These are phyloP conservation scores for Pseudoneurospora amorphoporcata DNA, from an alignment of 495 filamentous ascomycete species.

Conservation along the genomic window DNA sequence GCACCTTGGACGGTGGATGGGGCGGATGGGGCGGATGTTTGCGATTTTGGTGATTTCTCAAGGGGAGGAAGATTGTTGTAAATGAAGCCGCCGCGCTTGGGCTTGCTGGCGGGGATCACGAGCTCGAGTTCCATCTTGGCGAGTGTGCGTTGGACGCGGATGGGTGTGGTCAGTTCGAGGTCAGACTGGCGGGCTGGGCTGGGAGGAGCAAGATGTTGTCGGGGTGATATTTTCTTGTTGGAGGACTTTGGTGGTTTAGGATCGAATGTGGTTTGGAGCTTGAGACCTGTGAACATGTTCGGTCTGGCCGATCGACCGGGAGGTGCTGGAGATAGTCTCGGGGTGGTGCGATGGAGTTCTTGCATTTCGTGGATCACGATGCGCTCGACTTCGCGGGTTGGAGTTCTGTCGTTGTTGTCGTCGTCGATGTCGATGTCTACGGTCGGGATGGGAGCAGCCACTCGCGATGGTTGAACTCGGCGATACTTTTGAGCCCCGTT, in stretches of 20 bases:
- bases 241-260: background rate
- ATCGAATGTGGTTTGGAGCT: conserved; percentile 31
- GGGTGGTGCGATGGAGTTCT: conserved; percentile 15
- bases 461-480: background rate
- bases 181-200: background rate
- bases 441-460: background rate
- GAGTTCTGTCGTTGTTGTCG: background rate
- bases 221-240: background rate
- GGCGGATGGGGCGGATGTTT: background rate
- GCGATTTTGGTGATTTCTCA: background rate
- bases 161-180: background rate
- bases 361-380: conserved; percentile 13
- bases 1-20: background rate
- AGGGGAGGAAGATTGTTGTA: background rate
- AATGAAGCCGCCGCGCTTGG: background rate
- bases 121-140: background rate
- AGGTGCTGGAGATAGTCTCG: conserved; percentile 11
- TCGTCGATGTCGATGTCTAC: background rate
- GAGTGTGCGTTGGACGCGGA: background rate
- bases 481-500: background rate
- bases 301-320: conserved; percentile 8
- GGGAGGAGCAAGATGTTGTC: background rate
- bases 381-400: background rate
- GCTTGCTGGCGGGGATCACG: background rate
- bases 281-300: conserved; percentile 16